Evolutionary conservation across 78 protist genomes (phyloP).

Genomic region (Creolimax fragrantissima): DNA sequence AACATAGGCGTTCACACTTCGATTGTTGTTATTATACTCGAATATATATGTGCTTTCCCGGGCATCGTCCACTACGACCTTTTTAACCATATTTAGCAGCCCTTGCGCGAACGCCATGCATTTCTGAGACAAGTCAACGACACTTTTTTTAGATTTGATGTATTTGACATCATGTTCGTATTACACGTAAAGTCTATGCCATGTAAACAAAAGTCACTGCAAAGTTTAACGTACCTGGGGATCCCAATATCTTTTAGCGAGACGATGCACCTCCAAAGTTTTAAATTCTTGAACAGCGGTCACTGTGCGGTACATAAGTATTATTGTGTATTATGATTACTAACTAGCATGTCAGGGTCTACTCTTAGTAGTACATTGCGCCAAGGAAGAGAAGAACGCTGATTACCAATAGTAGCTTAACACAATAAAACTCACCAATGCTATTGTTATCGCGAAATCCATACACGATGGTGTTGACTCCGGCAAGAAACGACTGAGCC

Average conservation of each 20-base stretch:
- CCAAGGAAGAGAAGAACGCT: too few relatives aligned
- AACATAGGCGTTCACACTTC: background rate
- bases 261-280: background rate
- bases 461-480: background rate
- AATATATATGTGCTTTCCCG: background rate
- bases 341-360: too few relatives aligned
- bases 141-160: too few relatives aligned
- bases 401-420: too few relatives aligned
- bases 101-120: background rate
- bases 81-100: background rate
- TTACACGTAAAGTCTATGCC: too few relatives aligned
- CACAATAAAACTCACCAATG: background rate
- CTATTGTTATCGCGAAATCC: background rate
- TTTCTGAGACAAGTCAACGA: too few relatives aligned
- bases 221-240: too few relatives aligned
- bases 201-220: too few relatives aligned
- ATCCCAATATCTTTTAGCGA: background rate
- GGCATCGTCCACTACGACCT: background rate
- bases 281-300: background rate
- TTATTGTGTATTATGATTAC: too few relatives aligned
- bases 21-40: background rate
- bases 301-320: too few relatives aligned
- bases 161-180: too few relatives aligned
- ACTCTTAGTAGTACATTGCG: too few relatives aligned
- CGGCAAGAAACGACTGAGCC: background rate